Evolutionary conservation across 2,329 filamentous ascomycete genomes (phyloP), one percentile per base, ranked within the genome.

Genomic region (Pseudonectria foliicola): DNA sequence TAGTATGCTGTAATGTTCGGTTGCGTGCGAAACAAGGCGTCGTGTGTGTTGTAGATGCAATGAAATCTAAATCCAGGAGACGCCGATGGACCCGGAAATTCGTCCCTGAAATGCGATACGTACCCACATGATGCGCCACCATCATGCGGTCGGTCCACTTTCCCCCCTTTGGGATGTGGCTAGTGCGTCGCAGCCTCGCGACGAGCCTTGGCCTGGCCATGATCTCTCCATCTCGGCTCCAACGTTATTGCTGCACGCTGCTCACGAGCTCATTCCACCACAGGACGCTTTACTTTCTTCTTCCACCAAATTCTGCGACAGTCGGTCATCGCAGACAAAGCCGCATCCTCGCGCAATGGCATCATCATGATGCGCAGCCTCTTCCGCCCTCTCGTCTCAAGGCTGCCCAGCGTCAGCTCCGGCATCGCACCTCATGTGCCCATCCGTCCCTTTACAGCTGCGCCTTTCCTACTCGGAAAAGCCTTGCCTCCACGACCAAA

Each of bases 401-500:
- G 34, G 25, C 26, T 13, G 13, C 24, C 29, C 13, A 13, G 34
- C 13, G n/a, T n/a, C n/a, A n/a, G n/a, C n/a, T 25, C 23, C n/a
- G n/a, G 18, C 26, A 29, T 34, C 23, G 31, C 33, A 11, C 7
- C 33, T 23, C 18, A 35, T 29, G 35, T 34, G n/a, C 16, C 34
- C 21, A 33, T 29, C 37, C 50, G 43, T 16, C 38, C 52, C 37
- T 59, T 65, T 50, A 58, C 53, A 29, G 54, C 51, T 38, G 53
- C 58, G 30, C 31, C 52, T n/a, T 18, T 46, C 31, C 27, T 39
- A 13, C 41, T 51, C 32, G 48, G 52, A 32, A 84, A 82, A 55
- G 73, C 44, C 39, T 58, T 93, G 53, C 89, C 90, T 2, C 81
- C 87, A 6, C 79, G 88, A 4, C 81, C 83, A 11, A 75, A 70